Conservation (phyloP, 2,329 filamentous ascomycete species). For the Pseudocercospora fijiensis region DNA sequence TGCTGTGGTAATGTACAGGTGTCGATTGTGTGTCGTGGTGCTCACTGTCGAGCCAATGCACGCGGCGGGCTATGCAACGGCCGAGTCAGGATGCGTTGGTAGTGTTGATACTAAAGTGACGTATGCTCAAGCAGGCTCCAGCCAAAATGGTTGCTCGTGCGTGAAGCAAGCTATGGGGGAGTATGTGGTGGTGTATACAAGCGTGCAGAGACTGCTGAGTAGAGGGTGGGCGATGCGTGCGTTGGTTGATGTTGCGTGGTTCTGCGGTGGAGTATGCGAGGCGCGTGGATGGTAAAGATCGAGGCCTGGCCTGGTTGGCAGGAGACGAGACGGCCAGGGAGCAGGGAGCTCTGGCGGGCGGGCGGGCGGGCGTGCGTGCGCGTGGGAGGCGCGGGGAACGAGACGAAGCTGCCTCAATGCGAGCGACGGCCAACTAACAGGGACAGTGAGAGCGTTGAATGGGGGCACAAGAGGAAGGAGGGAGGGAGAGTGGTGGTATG, state of each 20-base stretch:
- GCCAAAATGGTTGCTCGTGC: conserved; percentile 20
- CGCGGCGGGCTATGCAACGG: conserved; percentile 6
- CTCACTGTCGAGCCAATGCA: conserved; percentile 10
- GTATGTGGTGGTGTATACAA: conserved; percentile 13
- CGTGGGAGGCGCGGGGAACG: conserved; percentile 1
- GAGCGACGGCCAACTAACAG: conserved; percentile 3
- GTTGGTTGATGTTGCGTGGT: conserved; percentile 10
- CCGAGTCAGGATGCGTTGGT: conserved; percentile 15
- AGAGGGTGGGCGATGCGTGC: conserved; percentile 13
- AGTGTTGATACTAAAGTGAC: conserved; percentile 27
- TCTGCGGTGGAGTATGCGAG: conserved; percentile 9
- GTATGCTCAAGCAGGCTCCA: conserved; percentile 26
- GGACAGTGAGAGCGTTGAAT: conserved; percentile 10
- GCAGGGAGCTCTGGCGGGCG: conserved; percentile 8
- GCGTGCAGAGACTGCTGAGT: conserved; percentile 16
- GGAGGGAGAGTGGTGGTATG: conserved; percentile 1
- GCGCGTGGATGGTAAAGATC: conserved; percentile 13
- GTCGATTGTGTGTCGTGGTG: background rate
- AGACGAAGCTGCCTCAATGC: conserved; percentile 9
- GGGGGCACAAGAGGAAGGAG: background rate
- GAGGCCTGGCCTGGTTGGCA: conserved; percentile 7
- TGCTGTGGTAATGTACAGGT: background rate
- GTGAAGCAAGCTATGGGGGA: conserved; percentile 14
- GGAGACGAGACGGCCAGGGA: conserved; percentile 3
- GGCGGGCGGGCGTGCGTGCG: conserved; percentile 2